Base-by-base conservation (phyloP, 768 basidiomycete species). In the Phanerochaete carnosa region DNA sequence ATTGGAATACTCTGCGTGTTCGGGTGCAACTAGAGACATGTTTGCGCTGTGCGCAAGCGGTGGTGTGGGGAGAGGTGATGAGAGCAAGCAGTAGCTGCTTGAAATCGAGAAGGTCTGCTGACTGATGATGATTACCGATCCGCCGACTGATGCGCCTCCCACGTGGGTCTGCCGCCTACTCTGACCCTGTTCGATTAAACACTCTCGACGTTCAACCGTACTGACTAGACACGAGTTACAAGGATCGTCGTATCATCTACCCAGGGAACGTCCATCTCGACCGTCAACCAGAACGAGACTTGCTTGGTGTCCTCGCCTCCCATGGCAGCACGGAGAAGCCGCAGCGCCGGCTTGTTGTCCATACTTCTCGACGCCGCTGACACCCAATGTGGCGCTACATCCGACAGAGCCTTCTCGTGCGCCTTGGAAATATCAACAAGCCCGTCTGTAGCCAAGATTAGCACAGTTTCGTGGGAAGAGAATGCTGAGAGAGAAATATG, bases 201-300 rank as follows among this genome's bases (percentile, higher is more conserved):
- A 51, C 19, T 28, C 25, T 2, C 3, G 25, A 29, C 8, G 23
- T 23, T 28, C 16, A 15, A 28, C 19, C 49, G 29, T 23, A 37
- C 54, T 55, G 33, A 55, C 54, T 55, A 59, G 26, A 58, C 28
- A 28, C 35, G 47, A 25, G 43, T 60, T 16, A 72, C 29, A 67
- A 83, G 46, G 19, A 84, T 73, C 0, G 83, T 85, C 2, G 80
- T 83, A 66, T 86, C 84, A 65, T 86, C 84, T 78, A 85, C 82
- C 83, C 83, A 85, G 52, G 75, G 68, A 35, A 66, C 70, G 26
- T 65, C 63, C 70, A 77, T 77, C 69, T 85, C 82, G 29, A 81
- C 77, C 3, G 82, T 83, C 55, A 85, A 66, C 69, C 75, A 71
- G 55, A 75, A 70, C 25, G 80, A 82, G 15, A 80, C 75, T 43